phyloP scores from a whole-genome alignment of 805 yeast species.

The Starmerella stellata region DNA sequence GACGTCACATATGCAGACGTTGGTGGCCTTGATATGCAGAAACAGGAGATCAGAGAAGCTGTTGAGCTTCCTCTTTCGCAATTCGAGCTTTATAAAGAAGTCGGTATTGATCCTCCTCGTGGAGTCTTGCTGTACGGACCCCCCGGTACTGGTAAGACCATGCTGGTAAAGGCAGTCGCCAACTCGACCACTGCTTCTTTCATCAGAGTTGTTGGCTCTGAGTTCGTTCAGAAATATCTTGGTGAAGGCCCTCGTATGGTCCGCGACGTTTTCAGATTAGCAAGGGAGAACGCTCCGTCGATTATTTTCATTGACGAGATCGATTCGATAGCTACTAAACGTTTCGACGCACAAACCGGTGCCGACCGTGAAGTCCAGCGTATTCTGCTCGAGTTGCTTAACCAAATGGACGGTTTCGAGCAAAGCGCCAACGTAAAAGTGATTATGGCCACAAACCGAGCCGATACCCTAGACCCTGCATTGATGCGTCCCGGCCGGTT shows the following conservation, averaged over 20 bases:
- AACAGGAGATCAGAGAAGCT: conserved; percentile 96
- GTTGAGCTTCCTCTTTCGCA: conserved; percentile 93
- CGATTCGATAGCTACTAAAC: conserved; percentile 96
- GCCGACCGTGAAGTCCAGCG: conserved; percentile 99
- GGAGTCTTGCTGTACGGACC: conserved; percentile 98
- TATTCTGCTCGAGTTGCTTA: conserved; percentile 80
- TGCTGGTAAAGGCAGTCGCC: conserved; percentile 98
- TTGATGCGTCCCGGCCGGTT: conserved; percentile 94
- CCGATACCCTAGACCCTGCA: conserved; percentile 98
- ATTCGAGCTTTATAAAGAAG: conserved; percentile 87
- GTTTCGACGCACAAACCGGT: conserved; percentile 99
- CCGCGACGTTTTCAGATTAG: conserved; percentile 90
- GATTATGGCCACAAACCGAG: conserved; percentile 98
- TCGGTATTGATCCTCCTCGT: conserved; percentile 97
- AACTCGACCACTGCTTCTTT: conserved; percentile 89
- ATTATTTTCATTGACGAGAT: conserved; percentile 96
- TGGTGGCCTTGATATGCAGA: conserved; percentile 98
- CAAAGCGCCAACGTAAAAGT: conserved; percentile 90
- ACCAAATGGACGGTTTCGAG: conserved; percentile 99
- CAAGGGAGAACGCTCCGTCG: conserved; percentile 92
- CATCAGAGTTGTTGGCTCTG: conserved; percentile 94
- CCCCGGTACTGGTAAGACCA: conserved; percentile 98
- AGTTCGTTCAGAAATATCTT: conserved; percentile 89
- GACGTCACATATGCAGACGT: conserved; percentile 94
- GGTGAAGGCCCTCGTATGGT: conserved; percentile 99